phyloP scores from a whole-genome alignment of 1,139 yeast species.

The Kurtzmaniella quercitrusa region DNA sequence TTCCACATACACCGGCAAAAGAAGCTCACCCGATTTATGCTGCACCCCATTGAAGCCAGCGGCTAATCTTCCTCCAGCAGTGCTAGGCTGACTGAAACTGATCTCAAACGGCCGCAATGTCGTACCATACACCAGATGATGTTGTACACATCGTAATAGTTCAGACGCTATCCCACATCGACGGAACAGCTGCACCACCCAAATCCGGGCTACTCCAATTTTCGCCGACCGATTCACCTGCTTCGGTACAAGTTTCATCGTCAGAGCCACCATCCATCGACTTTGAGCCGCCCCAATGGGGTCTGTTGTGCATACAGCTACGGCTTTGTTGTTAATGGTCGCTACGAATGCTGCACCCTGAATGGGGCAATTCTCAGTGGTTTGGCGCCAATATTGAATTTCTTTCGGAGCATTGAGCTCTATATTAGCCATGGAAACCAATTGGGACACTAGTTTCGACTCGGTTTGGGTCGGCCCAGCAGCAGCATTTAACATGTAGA shows the following conservation, averaged over 20 bases:
- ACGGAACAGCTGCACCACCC: slow-evolving; percentile 55
- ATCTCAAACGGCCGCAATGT: slow-evolving; percentile 35
- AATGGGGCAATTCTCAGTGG: slow-evolving; percentile 9
- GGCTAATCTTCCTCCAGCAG: slow-evolving; percentile 56
- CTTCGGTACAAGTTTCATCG: slow-evolving; percentile 31
- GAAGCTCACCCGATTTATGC: slow-evolving; percentile 46
- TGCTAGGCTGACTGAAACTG: slow-evolving; percentile 73
- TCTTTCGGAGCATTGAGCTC: slow-evolving; percentile 59
- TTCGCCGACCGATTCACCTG: slow-evolving; percentile 24
- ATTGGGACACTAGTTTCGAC: slow-evolving; percentile 16
- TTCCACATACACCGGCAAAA: slow-evolving; percentile 51
- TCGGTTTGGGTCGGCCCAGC: slow-evolving; percentile 6
- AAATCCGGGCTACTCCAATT: slow-evolving; percentile 63
- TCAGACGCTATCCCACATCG: slow-evolving; percentile 44
- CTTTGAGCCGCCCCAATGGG: slow-evolving; percentile 22
- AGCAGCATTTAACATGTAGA: slow-evolving; percentile 4
- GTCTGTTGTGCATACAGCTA: slow-evolving; percentile 52
- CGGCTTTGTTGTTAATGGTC: slow-evolving; percentile 34
- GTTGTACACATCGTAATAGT: slow-evolving; percentile 38
- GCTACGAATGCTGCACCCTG: slow-evolving; percentile 47
- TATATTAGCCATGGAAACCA: slow-evolving; percentile 49
- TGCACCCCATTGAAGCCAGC: slow-evolving; percentile 42
- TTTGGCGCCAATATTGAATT: slow-evolving; percentile 40
- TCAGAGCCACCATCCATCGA: slow-evolving; percentile 46
- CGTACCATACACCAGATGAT: slow-evolving; percentile 50